Percentiles rank a stretch among this genome's conserved stretches.
phyloP scores from a whole-genome alignment of 768 basidiomycete genomes.

The Leccinum uliginosum region DNA sequence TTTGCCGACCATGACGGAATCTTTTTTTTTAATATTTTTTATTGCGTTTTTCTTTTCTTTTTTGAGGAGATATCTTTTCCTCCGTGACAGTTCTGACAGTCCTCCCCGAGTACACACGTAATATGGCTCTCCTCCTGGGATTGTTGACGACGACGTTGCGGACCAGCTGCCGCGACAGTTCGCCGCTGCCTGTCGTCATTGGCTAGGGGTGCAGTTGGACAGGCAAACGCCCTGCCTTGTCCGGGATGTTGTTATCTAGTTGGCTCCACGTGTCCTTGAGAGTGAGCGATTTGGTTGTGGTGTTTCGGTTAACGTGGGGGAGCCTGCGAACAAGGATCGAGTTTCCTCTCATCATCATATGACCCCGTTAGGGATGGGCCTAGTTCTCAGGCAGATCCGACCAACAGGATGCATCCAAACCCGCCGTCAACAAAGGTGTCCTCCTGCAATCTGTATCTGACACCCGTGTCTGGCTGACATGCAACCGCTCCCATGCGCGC shows the following conservation, averaged over 20 bases:
- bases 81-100: constrained; percentile 19
- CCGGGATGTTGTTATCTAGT: constrained; percentile 14
- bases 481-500: constrained; percentile 11
- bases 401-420: constrained; percentile 7
- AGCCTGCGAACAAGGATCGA: constrained; percentile 14
- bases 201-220: background rate
- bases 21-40: constrained; percentile 5
- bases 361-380: constrained; percentile 11
- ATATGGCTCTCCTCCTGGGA: constrained; percentile 12
- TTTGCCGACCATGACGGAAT: constrained; percentile 30
- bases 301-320: constrained; percentile 20
- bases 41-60: background rate
- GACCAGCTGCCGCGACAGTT: background rate
- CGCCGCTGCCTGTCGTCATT: background rate
- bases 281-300: constrained; percentile 2
- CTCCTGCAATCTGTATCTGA: constrained; percentile 3
- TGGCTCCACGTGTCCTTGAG: constrained; percentile 8
- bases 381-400: constrained; percentile 31
- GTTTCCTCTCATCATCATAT: constrained; percentile 16
- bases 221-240: constrained; percentile 6
- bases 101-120: constrained; percentile 19
- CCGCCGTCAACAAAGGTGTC: constrained; percentile 14
- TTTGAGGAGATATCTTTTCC: constrained; percentile 19
- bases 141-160: background rate
- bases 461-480: constrained; percentile 18